Base-by-base conservation (phyloP, 2,329 filamentous ascomycete species). In the Colletotrichum sp. region DNA sequence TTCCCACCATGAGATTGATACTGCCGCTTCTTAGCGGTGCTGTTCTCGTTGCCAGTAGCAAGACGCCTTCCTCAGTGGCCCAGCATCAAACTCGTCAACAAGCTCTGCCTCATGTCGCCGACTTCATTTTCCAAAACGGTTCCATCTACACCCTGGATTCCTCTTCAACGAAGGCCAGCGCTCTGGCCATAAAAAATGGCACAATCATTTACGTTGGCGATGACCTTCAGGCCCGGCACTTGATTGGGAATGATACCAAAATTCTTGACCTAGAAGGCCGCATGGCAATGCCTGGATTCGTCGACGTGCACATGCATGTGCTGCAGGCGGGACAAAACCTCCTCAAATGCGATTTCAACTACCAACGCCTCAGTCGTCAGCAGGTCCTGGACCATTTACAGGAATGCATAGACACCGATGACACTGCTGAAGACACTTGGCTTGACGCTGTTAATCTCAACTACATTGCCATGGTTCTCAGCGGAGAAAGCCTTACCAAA, bases 251-350 rank as follows among this genome's bases (percentile, higher is more conserved):
- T 10, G 67, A 68, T 8, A 82, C 80, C 60, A 78, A 79, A 26
- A 75, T 82, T 6, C 39, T 82, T n/a, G 76, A 82, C 57, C 79
- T 82, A 10, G 63, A 80, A n/a, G 80, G 80, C 16, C 79, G 78
- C 32, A 82, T 82, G 80, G 80, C 79, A 24, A 82, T 82, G 80
- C 80, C 80, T 9, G 80, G 80, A 8, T 75, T 82, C 39, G 73
- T 82, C 12, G 80, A 82, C 15, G 78, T 79, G 2, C 80, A 82
- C 65, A 80, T 82, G 79, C 80, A 82, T 44, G 57, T 80, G 24
- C 49, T 82, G 0, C 79, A 79, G 0, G 80, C 80, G 6, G 80
- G 80, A 5, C 71, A 77, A 7, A 79, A 76, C 44, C 77, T 82
- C 5, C 72, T 82, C 6, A 82, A 80, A 36, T 82, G 80, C 68